Evolutionary conservation across 108 stramenopile species (phyloP), one percentile per base, ranked within the genome.

Genomic region (Nitzschia palea): DNA sequence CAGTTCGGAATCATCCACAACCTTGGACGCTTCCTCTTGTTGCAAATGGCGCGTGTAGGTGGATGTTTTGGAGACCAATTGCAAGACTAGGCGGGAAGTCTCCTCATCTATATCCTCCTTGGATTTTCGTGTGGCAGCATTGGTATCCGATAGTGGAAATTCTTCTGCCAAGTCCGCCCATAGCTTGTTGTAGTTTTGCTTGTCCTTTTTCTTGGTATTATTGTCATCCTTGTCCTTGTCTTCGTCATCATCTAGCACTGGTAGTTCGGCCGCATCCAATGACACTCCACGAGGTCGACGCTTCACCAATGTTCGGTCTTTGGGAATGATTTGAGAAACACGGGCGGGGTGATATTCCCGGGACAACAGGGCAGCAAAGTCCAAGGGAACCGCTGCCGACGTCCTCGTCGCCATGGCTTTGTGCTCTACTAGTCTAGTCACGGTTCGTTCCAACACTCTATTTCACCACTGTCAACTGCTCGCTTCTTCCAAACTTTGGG

Each of bases 341-440:
- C 73, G 67, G 5, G 83, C 71, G 3, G 78, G 76, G 27, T 69
- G 71, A 44, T 74, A 76, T 26, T 79, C 79, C 30, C 78, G 61
- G 8, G 78, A 80, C 25, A 84, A 40, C 6, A 84, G 72, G 3
- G 72, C 57, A 15, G 71, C 65, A 71, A 84, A 84, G 55, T 84
- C 83, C 23, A 77, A 43, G 8, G 72, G 33, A 1, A 18, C 40
- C 2, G 37, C 59, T 26, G 40, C 59, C 30, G 47, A 20, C 8
- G 9, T 48, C n/a, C 18, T 18, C 4, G 47, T 20, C 18, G 47
- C 9, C 47, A 48, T 48, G 9, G 9, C n/a, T 48, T 6, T 40
- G 10, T n/a, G n/a, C n/a, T n/a, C n/a, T n/a, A n/a, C n/a, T n/a
- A n/a, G n/a, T n/a, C n/a, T n/a, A n/a, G n/a, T n/a, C n/a, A n/a